Conservation (phyloP, 352 stramenopile genomes). For the Thraustochytrium striatum region DNA sequence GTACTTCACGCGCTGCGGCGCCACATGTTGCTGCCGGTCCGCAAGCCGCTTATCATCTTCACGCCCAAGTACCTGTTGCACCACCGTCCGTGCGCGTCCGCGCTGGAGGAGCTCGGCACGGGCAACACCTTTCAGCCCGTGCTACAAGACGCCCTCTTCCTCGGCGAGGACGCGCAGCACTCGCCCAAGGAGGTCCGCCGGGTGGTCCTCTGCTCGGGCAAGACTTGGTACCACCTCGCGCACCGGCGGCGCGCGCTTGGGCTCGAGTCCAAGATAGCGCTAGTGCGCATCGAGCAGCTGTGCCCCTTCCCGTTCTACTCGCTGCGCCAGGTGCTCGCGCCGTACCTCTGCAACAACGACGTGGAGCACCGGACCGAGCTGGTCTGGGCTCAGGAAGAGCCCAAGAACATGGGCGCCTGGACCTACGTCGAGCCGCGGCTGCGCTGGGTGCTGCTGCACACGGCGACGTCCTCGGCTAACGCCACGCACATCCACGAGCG, state of each 20-base stretch:
- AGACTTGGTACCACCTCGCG: conserved; percentile 94
- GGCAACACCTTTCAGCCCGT: conserved; percentile 86
- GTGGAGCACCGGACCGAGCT: conserved; percentile 71
- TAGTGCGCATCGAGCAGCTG: conserved; percentile 92
- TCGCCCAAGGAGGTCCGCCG: conserved; percentile 60
- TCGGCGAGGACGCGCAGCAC: conserved; percentile 60
- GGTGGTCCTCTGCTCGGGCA: conserved; percentile 89
- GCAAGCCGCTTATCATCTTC: conserved; percentile 91
- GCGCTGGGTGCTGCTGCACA: conserved; percentile 19
- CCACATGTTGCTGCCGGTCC: conserved; percentile 91
- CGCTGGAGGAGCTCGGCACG: conserved; percentile 83
- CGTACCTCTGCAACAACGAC: conserved; percentile 88
- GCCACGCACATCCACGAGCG: background rate
- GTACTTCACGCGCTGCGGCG: conserved; percentile 91
- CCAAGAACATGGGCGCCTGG: conserved; percentile 99
- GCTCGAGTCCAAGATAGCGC: conserved; percentile 62
- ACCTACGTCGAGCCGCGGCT: conserved; percentile 65
- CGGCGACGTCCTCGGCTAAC: background rate
- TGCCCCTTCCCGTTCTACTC: conserved; percentile 95
- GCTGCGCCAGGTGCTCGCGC: conserved; percentile 73
- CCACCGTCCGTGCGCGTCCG: conserved; percentile 79
- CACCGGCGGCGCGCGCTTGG: conserved; percentile 66
- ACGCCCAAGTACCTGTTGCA: conserved; percentile 91
- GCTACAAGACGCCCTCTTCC: conserved; percentile 71
- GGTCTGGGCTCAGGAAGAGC: conserved; percentile 95